These are phyloP conservation scores for Eimeria praecox DNA, from an alignment of 169 alveolate species.

Conservation along the genomic window DNA sequence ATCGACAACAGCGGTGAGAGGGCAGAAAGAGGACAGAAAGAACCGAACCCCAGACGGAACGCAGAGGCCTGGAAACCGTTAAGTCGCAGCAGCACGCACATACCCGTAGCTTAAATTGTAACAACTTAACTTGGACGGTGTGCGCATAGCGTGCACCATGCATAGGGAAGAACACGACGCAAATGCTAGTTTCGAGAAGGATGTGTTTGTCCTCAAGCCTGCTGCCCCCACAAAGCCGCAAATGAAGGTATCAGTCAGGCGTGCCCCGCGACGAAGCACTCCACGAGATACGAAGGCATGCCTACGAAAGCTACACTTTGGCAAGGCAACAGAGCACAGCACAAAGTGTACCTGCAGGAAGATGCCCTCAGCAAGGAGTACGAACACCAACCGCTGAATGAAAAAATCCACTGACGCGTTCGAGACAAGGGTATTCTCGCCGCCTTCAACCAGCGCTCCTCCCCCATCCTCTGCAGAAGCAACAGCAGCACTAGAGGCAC, in stretches of 20 bases:
- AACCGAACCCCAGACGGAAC: conserved; percentile 76
- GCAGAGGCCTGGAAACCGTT: conserved; percentile 74
- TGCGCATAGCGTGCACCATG: neutral
- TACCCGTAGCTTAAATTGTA: neutral
- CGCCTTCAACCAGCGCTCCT: conserved; percentile 55
- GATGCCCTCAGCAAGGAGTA: conserved; percentile 77
- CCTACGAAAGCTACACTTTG: neutral
- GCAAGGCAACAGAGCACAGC: neutral
- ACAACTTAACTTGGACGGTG: neutral
- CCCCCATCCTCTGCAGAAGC: conserved; percentile 49
- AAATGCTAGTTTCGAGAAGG: neutral
- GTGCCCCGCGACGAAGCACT: neutral
- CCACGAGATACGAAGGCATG: neutral
- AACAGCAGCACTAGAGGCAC: neutral
- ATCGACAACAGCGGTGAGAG: conserved; percentile 64
- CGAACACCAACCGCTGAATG: conserved; percentile 71
- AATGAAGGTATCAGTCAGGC: neutral
- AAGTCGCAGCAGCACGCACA: neutral
- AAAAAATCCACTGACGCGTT: conserved; percentile 74
- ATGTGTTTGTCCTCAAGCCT: neutral
- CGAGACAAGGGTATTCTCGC: conserved; percentile 11
- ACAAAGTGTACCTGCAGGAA: conserved; percentile 75
- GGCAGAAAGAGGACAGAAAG: conserved; percentile 76
- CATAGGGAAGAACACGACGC: neutral
- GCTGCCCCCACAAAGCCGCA: neutral